Evolutionary conservation across 768 basidiomycete species (phyloP), one percentile per base, ranked within the genome.

Genomic region (Thelephora aurantiotincta): DNA sequence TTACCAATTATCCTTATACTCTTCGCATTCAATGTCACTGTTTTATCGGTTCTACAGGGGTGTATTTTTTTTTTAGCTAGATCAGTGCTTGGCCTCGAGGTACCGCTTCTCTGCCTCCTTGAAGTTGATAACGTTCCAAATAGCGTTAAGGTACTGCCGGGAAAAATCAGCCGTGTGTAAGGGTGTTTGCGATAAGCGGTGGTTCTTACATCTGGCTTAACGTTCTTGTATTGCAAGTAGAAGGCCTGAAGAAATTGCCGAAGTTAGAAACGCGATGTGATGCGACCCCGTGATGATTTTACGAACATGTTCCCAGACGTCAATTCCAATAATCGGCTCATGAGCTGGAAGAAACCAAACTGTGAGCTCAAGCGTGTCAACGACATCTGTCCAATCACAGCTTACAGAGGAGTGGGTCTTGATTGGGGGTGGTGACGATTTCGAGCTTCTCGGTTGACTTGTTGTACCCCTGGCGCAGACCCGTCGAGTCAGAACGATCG

Each of bases 121-220:
- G 67, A 91, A 97, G 72, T 96, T 91, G 73, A 97, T 77, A 50
- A 98, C 91, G 55, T 80, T 81, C 91, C 93, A 97, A 61, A 97
- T 91, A 18, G 90, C 90, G 43, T 75, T 78, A 63, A 98, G 80
- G 70, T 98, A 97, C 91, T 92, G 54, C 26, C 26, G 14, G 23
- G 42, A 2, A 42, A 37, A 19, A 18, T 54, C 50, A 45, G 20
- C 42, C 35, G 35, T 11, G 19, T 11, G 36, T 23, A n/a, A 33
- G 42, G 13, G 1, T 35, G 23, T 42, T 2, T 7, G 30, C 12
- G 18, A 2, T 30, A 33, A 19, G 2, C 38, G 44, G 35, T 23
- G 42, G 30, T 1, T 74, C 91, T 66, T 60, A 93, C 91, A 58
- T 96, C 87, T 30, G 77, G 79, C 72, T 98, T 98, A 57, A 92